These are phyloP conservation scores for Glaciozyma antarctica DNA, from an alignment of 768 basidiomycete species.

Conservation along the genomic window DNA sequence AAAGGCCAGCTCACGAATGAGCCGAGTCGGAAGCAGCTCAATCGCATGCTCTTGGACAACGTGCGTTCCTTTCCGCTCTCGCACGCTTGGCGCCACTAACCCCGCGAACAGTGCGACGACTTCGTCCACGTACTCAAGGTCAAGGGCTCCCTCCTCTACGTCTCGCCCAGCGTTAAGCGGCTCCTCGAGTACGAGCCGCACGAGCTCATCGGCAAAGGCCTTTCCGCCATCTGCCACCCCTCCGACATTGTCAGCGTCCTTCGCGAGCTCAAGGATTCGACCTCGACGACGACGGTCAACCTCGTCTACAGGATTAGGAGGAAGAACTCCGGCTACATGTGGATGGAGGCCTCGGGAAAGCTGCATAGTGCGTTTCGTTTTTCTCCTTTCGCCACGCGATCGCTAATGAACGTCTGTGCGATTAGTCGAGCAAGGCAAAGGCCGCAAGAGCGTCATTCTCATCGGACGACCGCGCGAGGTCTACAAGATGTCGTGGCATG, in stretches of 20 bases:
- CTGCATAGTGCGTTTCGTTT: constrained; percentile 58
- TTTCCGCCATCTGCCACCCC: constrained; percentile 76
- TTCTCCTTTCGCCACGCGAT: background rate
- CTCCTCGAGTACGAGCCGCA: constrained; percentile 78
- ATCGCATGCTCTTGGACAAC: constrained; percentile 43
- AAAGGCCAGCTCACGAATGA: constrained; percentile 35
- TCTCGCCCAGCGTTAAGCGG: constrained; percentile 65
- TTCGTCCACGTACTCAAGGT: constrained; percentile 84
- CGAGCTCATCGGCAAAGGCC: constrained; percentile 67
- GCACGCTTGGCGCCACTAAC: background rate
- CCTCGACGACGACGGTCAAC: constrained; percentile 49
- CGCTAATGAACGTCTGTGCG: constrained; percentile 1
- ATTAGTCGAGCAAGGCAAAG: constrained; percentile 69
- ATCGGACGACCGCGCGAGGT: constrained; percentile 57
- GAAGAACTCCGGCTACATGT: constrained; percentile 60
- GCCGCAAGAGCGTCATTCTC: constrained; percentile 87
- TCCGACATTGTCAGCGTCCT: constrained; percentile 83
- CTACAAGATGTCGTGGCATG: constrained; percentile 49
- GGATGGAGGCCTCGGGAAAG: constrained; percentile 83
- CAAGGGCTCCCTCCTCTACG: constrained; percentile 86
- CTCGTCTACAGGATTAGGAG: constrained; percentile 73
- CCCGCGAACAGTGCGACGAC: constrained; percentile 44
- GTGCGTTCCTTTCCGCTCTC: constrained; percentile 37
- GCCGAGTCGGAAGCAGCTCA: constrained; percentile 39
- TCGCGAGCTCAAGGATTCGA: constrained; percentile 65